Conservation (phyloP, 495 filamentous ascomycete species). For the Bombardia bombarda region DNA sequence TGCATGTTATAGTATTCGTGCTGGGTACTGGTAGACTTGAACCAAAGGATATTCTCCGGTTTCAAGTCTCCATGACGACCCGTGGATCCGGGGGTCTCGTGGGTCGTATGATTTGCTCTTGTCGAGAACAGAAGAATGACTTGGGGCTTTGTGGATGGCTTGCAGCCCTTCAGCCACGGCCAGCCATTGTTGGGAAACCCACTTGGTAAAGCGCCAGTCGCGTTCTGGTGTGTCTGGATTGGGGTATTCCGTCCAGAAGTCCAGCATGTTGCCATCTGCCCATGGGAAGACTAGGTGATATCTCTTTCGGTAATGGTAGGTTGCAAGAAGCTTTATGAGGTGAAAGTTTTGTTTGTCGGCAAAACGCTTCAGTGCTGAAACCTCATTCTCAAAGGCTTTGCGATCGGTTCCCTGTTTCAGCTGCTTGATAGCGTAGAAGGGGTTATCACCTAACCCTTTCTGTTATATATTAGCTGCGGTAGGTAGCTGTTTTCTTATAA, state of each 20-base stretch:
- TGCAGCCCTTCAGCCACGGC: background rate
- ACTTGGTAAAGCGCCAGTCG: background rate
- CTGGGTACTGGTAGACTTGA: too few relatives aligned
- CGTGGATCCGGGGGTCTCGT: background rate
- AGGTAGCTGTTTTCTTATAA: background rate
- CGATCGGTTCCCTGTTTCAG: background rate
- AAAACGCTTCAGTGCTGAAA: background rate
- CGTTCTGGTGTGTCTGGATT: background rate
- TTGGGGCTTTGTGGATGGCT: background rate
- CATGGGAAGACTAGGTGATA: constrained; percentile 3
- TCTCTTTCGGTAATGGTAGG: background rate
- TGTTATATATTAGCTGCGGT: background rate
- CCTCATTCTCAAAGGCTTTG: background rate
- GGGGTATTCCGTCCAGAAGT: background rate
- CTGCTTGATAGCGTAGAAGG: background rate
- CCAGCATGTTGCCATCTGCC: constrained; percentile 1
- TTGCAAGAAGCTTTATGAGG: background rate
- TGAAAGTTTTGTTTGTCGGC: background rate
- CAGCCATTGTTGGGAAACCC: background rate
- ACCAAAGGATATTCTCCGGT: constrained; percentile 1
- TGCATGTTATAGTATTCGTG: background rate
- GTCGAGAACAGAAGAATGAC: background rate
- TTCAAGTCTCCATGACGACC: constrained; percentile 2
- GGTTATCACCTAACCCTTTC: background rate
- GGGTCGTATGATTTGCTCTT: background rate